A percentile compares a stretch with the other conserved stretches of the same genome.
Conservation (phyloP, 2,329 filamentous ascomycete species). For the Cordyceps tenuipes region DNA sequence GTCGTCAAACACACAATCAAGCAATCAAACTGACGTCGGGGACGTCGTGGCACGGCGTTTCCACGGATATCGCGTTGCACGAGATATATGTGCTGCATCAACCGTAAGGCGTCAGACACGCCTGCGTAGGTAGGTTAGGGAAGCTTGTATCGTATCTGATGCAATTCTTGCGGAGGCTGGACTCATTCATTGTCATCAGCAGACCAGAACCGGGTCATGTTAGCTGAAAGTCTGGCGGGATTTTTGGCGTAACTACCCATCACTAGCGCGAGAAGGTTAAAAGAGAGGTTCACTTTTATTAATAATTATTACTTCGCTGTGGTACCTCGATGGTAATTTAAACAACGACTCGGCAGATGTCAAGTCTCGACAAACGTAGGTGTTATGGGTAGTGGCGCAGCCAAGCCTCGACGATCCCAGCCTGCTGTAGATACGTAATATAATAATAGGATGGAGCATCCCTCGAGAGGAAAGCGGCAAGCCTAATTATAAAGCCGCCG, state of each 20-base stretch:
- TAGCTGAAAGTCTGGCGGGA: neutral
- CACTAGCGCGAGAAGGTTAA: neutral
- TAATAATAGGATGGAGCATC: neutral
- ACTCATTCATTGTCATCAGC: neutral
- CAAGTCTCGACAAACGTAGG: neutral
- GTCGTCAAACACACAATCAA: neutral
- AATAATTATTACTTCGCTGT: too few relatives aligned
- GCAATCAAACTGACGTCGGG: neutral
- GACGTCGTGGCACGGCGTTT: neutral
- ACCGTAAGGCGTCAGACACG: neutral
- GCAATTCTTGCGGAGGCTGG: neutral
- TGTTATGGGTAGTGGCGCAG: neutral
- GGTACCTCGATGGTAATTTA: neutral
- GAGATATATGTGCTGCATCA: conserved; percentile 1
- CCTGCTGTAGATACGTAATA: neutral
- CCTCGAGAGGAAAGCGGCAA: neutral
- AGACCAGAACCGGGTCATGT: neutral
- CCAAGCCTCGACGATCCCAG: neutral
- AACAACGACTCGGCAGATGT: neutral
- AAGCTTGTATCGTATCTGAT: neutral
- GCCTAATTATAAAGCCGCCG: neutral
- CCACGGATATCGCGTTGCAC: neutral
- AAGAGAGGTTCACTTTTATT: neutral
- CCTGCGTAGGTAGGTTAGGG: too few relatives aligned
- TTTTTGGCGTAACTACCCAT: neutral